phyloP scores from a whole-genome alignment of 495 filamentous ascomycete genomes.

The Podospora bellae-mahoneyi region DNA sequence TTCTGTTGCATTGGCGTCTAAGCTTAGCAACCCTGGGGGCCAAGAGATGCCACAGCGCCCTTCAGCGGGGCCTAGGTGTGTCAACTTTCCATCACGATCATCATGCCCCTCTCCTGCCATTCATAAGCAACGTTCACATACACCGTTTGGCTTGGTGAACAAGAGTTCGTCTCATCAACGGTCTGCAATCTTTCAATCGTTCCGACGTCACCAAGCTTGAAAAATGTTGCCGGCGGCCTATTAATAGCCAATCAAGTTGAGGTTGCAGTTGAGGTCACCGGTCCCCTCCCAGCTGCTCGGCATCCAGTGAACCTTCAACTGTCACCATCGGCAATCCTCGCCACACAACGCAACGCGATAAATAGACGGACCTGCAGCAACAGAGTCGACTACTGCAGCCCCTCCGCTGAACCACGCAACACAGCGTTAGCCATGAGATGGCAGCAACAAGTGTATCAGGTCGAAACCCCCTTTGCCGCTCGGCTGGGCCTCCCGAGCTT shows the following conservation, averaged over 20 bases:
- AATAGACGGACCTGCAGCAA: background rate
- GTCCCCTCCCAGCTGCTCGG: background rate
- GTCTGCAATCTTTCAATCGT: background rate
- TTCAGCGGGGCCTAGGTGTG: background rate
- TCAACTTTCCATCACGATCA: background rate
- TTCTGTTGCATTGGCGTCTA: background rate
- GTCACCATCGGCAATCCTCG: background rate
- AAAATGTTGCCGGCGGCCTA: background rate
- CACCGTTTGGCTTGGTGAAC: background rate
- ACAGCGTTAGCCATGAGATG: background rate
- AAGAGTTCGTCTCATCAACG: background rate
- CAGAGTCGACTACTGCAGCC: too few species aligned
- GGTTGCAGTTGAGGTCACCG: too few species aligned
- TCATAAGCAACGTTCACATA: background rate
- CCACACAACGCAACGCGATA: background rate
- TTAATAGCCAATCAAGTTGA: too few species aligned
- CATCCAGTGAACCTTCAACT: background rate
- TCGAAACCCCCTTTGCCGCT: background rate
- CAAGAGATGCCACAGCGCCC: background rate
- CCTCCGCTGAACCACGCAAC: background rate
- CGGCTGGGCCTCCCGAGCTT: constrained; percentile 6
- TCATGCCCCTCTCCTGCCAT: background rate
- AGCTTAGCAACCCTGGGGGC: background rate
- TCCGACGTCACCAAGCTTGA: background rate
- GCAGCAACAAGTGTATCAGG: background rate